phyloP scores from a whole-genome alignment of 192 early-diverging fungal genomes.

The Podila epigama region DNA sequence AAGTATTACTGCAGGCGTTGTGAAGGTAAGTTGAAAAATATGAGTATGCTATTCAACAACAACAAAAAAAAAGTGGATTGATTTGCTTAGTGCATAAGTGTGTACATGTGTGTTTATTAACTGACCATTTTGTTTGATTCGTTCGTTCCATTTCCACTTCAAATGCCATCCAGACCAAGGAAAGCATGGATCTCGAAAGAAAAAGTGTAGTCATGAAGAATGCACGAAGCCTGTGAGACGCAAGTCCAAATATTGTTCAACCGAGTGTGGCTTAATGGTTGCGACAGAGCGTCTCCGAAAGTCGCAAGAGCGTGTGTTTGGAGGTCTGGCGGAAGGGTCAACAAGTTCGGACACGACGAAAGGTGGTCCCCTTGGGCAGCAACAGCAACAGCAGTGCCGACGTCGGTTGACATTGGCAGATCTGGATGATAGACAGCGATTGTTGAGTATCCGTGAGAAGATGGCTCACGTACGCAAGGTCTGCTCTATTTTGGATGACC shows the following conservation, averaged over 20 bases:
- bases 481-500: conserved; percentile 17
- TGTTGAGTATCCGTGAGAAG: conserved; percentile 49
- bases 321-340: neutral
- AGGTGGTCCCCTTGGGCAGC: neutral
- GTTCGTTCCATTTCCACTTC: neutral
- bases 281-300: conserved; percentile 53
- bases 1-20: conserved; percentile 71
- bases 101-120: conserved; percentile 3
- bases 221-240: conserved; percentile 53
- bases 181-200: conserved; percentile 55
- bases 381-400: conserved; percentile 35
- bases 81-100: too few species aligned
- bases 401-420: conserved; percentile 51
- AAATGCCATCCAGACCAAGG: conserved; percentile 48
- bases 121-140: neutral
- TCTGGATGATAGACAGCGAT: conserved; percentile 49
- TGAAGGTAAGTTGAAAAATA: conserved; percentile 47
- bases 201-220: conserved; percentile 52
- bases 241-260: conserved; percentile 60
- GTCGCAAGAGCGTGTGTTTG: conserved; percentile 49
- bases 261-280: conserved; percentile 58
- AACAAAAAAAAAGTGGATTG: too few species aligned
- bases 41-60: neutral
- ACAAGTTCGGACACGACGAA: neutral
- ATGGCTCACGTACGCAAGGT: conserved; percentile 28